Conservation (phyloP, 1,284 basidiomycete species). For the Ceratobasidium papillatum region DNA sequence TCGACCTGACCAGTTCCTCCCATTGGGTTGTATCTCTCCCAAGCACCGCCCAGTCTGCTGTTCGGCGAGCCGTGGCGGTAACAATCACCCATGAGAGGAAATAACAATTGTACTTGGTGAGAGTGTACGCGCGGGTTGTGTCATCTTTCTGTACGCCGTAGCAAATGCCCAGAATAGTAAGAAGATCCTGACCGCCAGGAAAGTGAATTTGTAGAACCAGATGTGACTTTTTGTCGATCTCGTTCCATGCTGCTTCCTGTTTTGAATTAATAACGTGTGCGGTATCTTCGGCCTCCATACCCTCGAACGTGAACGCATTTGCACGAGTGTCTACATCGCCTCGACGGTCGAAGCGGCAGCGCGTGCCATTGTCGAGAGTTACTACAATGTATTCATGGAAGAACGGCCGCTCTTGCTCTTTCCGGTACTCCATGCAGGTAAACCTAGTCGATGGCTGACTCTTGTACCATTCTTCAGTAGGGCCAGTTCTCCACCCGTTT, state of each 20-base stretch:
- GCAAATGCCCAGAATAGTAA: conserved; percentile 9
- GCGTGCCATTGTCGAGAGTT: conserved; percentile 14
- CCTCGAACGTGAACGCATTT: conserved; percentile 2
- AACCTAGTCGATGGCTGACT: conserved; percentile 17
- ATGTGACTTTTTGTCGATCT: conserved; percentile 1
- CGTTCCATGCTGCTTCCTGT: neutral
- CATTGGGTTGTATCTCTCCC: neutral
- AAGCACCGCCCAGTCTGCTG: conserved; percentile 22
- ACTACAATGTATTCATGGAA: conserved; percentile 25
- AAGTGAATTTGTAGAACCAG: conserved; percentile 11
- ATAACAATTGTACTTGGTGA: conserved; percentile 34
- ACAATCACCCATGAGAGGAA: conserved; percentile 34
- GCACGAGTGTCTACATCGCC: conserved; percentile 10
- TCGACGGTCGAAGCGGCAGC: conserved; percentile 36
- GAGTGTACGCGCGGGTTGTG: conserved; percentile 8
- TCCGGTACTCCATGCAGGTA: conserved; percentile 28
- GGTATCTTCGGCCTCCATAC: conserved; percentile 26
- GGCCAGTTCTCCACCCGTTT: conserved; percentile 16
- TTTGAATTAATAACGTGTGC: conserved; percentile 31
- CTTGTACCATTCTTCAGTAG: conserved; percentile 31
- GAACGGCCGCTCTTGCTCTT: conserved; percentile 25
- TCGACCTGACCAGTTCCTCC: conserved; percentile 14
- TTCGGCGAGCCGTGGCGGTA: neutral
- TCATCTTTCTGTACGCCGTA: conserved; percentile 21
- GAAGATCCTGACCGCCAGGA: conserved; percentile 7